Evolutionary conservation across 495 filamentous ascomycete genomes (phyloP).

Genomic region (Penicillium pancosmium): DNA sequence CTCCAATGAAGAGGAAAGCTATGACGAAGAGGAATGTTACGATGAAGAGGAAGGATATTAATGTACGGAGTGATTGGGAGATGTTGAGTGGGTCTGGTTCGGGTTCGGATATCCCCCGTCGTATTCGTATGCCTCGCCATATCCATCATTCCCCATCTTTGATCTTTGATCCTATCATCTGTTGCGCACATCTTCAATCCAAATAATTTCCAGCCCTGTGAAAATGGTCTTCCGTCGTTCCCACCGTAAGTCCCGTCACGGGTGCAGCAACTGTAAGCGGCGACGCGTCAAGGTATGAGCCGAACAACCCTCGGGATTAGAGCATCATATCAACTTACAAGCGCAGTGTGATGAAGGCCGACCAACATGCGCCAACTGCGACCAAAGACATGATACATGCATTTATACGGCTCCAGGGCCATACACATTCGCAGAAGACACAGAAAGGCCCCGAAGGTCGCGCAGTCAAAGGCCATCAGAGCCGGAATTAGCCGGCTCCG

Average conservation of each 20-base stretch:
- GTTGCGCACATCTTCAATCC: not conserved
- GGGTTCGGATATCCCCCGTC: slow-evolving; percentile 5
- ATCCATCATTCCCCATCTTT: slow-evolving; percentile 1
- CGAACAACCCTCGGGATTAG: slow-evolving; percentile 1
- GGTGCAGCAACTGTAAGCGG: slow-evolving; percentile 29
- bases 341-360: slow-evolving; percentile 29
- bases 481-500: not conserved
- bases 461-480: not conserved
- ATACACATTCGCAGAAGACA: slow-evolving; percentile 19
- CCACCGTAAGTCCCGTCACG: slow-evolving; percentile 30
- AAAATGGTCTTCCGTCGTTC: slow-evolving; percentile 22
- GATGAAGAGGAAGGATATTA: not conserved
- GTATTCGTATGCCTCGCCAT: slow-evolving; percentile 16
- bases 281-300: slow-evolving; percentile 30
- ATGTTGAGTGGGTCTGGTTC: not conserved
- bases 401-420: slow-evolving; percentile 22
- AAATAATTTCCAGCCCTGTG: not conserved
- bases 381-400: slow-evolving; percentile 22
- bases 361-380: slow-evolving; percentile 26
- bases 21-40: too few species aligned
- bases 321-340: not conserved
- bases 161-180: not conserved
- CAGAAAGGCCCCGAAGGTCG: slow-evolving; percentile 2
- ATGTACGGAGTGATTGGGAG: not conserved
- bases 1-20: too few species aligned